Base-by-base conservation (phyloP, 2,329 filamentous ascomycete species). In the Colletotrichum echinochloae region DNA sequence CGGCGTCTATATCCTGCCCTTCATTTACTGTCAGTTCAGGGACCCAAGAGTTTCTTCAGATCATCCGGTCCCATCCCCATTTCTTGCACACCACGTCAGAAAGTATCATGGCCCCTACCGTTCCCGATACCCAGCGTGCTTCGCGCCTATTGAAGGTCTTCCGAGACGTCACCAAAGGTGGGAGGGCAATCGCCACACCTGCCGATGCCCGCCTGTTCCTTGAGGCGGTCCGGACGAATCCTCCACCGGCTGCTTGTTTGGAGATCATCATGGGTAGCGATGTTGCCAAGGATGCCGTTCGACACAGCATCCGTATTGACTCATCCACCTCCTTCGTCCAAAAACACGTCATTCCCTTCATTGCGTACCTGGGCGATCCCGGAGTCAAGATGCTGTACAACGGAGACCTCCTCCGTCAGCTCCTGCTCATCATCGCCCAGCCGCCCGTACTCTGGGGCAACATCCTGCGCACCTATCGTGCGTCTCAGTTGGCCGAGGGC, bases 401-500 rank as follows among this genome's bases (percentile, higher is more conserved):
- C 60, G 88, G 88, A 0, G 79, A 84, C 16, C 81, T 88, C 48
- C 78, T 90, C 2, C 78, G 80, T 39, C 78, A 83, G 18, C 57
- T 90, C 3, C 75, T 90, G 1, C 70, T 80, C 0, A 77, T 79
- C 0, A 78, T 90, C 3, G 77, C 86, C 1, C 79, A 87, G 1
- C 89, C 89, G 0, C 83, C 84, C 0, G 85, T 85, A 0, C 80
- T 90, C 16, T 91, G 89, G 89, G 28, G 14, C 23, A 60, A 56
- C n/a, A 49, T 70, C 14, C 18, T 70, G 26, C 81, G 82, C 20
- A 80, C 82, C 0, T 74, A 89, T 2, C 49, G 86, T 23, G 70
- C 78, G 0, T 72, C 76, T 1, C 79, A 79, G 52, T 60, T 74
- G 5, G 66, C 41, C 2, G 74, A 80, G 1, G 73, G 72, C 0